Evolutionary conservation across 306 rosid genomes (phyloP), one percentile per base, ranked within the genome.

Genomic region (Styphnolobium japonicum): DNA sequence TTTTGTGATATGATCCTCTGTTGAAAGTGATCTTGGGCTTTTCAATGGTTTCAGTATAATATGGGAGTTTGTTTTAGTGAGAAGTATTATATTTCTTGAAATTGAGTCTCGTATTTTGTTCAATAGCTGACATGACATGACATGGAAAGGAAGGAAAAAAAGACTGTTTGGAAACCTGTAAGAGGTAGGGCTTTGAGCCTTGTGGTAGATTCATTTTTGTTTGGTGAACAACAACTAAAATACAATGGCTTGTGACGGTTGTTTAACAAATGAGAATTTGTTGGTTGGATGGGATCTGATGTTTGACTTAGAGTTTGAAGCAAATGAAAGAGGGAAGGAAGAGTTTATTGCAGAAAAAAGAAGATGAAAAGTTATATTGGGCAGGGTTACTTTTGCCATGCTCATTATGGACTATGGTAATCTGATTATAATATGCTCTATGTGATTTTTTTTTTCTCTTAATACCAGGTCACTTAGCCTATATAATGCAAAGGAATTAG

Each of bases 31-130:
- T 71, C 37, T 85, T 31, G 27, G 22, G 72, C 6, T 73, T n/a
- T n/a, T 76, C 39, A 37, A 6, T 73, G 61, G 36, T 31, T 84
- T 61, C 19, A 52, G 43, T 15, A 61, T 21, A 83, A 46, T 43
- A 12, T 9, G 53, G 60, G 36, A 21, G 56, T 14, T 51, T 49
- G 27, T 40, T 52, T 16, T 39, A 10, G 57, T 21, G n/a, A 53
- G n/a, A 33, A 21, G 6, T 56, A 4, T 4, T 23, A 22, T 48
- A 49, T 76, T 76, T 34, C 58, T 34, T 71, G 73, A 64, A 52
- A 34, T 79, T 6, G 21, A 29, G 43, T 25, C 15, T 48, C 60
- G 2, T 46, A 1, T 56, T 65, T 57, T 25, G 65, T 51, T 67
- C 19, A 10, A 18, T 62, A 27, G 33, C 33, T 29, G 68, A 57